A percentile compares a stretch with the other conserved stretches of the same genome.
These are phyloP conservation scores for Sclerotinia trifoliorum DNA, from an alignment of 2,329 filamentous ascomycete genomes.

Conservation along the genomic window DNA sequence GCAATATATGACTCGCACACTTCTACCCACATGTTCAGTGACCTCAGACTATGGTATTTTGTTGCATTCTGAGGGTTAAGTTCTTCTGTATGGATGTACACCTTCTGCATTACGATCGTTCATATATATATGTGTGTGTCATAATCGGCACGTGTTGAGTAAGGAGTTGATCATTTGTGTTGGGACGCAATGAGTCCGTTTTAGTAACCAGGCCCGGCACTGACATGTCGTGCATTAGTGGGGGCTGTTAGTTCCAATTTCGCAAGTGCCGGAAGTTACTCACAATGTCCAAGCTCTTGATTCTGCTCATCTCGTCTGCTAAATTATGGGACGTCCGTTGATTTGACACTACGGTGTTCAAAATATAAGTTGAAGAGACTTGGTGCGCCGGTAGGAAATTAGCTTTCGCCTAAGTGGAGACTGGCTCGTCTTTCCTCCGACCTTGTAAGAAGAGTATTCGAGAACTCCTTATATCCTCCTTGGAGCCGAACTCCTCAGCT, in stretches of 20 bases:
- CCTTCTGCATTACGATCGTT: too few species aligned
- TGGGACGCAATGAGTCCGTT: not conserved
- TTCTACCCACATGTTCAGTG: not conserved
- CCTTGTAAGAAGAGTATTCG: not conserved
- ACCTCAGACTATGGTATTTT: not conserved
- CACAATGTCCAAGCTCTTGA: not conserved
- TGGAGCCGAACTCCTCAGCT: not conserved
- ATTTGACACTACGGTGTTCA: not conserved
- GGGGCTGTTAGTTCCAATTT: not conserved
- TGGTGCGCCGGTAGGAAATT: not conserved
- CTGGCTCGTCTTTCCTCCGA: not conserved
- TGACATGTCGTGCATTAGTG: not conserved
- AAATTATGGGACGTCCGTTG: not conserved
- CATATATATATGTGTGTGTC: too few species aligned
- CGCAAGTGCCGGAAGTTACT: not conserved
- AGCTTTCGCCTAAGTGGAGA: not conserved
- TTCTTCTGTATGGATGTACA: not conserved
- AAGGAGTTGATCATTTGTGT: not conserved
- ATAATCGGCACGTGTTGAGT: not conserved
- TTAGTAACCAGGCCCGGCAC: constrained; percentile 4
- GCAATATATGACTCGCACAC: constrained; percentile 6
- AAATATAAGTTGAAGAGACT: not conserved
- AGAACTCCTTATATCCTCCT: not conserved
- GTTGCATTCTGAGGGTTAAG: not conserved
- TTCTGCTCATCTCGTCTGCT: not conserved